phyloP scores from a whole-genome alignment of 495 filamentous ascomycete species.

The Aspergillus nanangensis region DNA sequence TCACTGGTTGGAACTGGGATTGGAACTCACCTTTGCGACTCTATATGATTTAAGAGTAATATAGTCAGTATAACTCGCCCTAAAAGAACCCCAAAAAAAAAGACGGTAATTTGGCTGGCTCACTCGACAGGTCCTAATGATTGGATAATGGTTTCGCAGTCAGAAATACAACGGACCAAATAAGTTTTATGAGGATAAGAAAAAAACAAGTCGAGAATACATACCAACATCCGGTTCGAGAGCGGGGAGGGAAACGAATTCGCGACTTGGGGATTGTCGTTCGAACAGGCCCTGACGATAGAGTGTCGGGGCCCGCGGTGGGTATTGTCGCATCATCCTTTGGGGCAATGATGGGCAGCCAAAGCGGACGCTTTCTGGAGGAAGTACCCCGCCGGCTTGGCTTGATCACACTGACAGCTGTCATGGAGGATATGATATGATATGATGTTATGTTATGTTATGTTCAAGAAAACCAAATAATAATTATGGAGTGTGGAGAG shows the following conservation, averaged over 20 bases:
- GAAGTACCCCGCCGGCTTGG: slow-evolving; percentile 29
- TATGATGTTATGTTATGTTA: background rate
- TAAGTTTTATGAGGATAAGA: too few relatives aligned
- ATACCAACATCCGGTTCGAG: slow-evolving; percentile 51
- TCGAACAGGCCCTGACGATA: slow-evolving; percentile 12
- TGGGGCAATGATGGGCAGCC: slow-evolving; percentile 46
- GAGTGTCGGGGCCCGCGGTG: slow-evolving; percentile 1
- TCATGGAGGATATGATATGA: slow-evolving; percentile 20
- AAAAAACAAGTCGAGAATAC: slow-evolving; percentile 14
- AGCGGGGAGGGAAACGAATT: slow-evolving; percentile 48
- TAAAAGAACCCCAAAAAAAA: too few relatives aligned
- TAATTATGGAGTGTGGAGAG: background rate
- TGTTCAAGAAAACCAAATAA: too few relatives aligned
- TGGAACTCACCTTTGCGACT: slow-evolving; percentile 46
- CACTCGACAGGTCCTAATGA: slow-evolving; percentile 47
- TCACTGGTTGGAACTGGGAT: background rate
- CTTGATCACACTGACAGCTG: slow-evolving; percentile 32
- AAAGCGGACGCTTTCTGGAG: slow-evolving; percentile 32
- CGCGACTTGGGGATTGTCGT: slow-evolving; percentile 33
- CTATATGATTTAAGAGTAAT: slow-evolving; percentile 22
- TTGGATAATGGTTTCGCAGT: slow-evolving; percentile 9
- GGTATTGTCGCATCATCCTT: slow-evolving; percentile 31
- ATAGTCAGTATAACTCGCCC: background rate
- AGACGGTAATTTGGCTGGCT: too few relatives aligned
- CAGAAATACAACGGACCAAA: too few relatives aligned